A percentile compares a stretch with the other conserved stretches of the same genome.
Evolutionary conservation across 2,329 filamentous ascomycete species (phyloP).

Genomic region (Aspergillus piperis): DNA sequence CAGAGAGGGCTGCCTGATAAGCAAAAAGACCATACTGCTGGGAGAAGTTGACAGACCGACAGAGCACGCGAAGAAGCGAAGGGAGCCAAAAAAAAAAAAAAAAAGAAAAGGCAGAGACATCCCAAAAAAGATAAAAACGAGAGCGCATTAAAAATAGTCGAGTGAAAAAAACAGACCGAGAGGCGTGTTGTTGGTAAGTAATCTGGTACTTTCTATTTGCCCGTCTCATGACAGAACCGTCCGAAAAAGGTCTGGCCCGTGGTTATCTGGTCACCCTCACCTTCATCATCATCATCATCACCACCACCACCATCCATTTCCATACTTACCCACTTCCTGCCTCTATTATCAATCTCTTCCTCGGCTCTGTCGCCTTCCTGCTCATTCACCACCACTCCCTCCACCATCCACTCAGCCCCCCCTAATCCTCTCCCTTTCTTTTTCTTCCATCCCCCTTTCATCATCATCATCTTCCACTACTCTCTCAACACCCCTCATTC

Average conservation of each 20-base stretch:
- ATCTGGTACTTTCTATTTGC: conserved; percentile 8
- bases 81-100: not conserved
- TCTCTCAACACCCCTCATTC: conserved; percentile 17
- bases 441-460: not conserved
- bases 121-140: not conserved
- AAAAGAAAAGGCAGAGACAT: not conserved
- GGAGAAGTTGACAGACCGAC: not conserved
- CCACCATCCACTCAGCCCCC: not conserved
- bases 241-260: conserved; percentile 3
- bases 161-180: not conserved
- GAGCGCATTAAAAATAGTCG: not conserved
- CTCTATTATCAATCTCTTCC: conserved; percentile 4
- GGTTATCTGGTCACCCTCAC: conserved; percentile 12
- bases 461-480: not conserved
- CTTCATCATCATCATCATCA: conserved; percentile 8
- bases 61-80: not conserved
- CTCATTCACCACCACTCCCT: not conserved
- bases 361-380: conserved; percentile 9
- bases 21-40: conserved; percentile 14
- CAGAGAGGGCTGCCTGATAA: conserved; percentile 19
- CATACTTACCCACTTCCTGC: conserved; percentile 11
- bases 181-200: conserved; percentile 10
- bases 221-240: conserved; percentile 4
- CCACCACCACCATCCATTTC: not conserved
- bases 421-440: not conserved